phyloP scores from a whole-genome alignment of 768 basidiomycete genomes.

The Boletellus ananiceps region DNA sequence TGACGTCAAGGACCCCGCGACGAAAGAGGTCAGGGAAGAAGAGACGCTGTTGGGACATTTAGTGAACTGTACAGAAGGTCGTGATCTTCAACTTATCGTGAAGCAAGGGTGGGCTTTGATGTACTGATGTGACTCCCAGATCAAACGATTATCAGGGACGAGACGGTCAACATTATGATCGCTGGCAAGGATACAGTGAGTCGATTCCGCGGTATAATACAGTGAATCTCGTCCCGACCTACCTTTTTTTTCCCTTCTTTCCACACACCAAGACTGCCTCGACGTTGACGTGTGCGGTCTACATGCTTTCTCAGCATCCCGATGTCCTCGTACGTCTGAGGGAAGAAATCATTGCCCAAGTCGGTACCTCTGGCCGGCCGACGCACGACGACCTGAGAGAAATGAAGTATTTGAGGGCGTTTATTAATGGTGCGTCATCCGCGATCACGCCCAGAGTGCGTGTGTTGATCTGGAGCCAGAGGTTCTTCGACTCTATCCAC shows the following conservation, averaged over 20 bases:
- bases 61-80: slow-evolving; percentile 51
- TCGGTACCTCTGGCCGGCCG: slow-evolving; percentile 47
- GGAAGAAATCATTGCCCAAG: slow-evolving; percentile 49
- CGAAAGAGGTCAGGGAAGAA: slow-evolving; percentile 34
- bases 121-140: slow-evolving; percentile 15
- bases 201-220: neutral
- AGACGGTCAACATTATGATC: slow-evolving; percentile 27
- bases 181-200: slow-evolving; percentile 42
- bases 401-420: slow-evolving; percentile 61
- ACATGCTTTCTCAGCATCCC: slow-evolving; percentile 36
- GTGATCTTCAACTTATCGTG: slow-evolving; percentile 2
- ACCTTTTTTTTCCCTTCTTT: neutral
- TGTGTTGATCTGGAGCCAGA: slow-evolving; percentile 17
- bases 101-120: neutral
- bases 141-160: slow-evolving; percentile 20
- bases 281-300: slow-evolving; percentile 21
- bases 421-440: slow-evolving; percentile 50
- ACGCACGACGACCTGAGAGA: slow-evolving; percentile 53
- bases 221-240: neutral
- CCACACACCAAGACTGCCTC: slow-evolving; percentile 21
- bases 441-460: neutral
- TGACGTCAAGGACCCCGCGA: slow-evolving; percentile 11
- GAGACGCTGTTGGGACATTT: slow-evolving; percentile 50
- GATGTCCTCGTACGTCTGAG: slow-evolving; percentile 44
- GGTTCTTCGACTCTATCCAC: slow-evolving; percentile 31